Evolutionary conservation across 768 basidiomycete species (phyloP), one percentile per base, ranked within the genome.

Genomic region (Royoungia palumana): DNA sequence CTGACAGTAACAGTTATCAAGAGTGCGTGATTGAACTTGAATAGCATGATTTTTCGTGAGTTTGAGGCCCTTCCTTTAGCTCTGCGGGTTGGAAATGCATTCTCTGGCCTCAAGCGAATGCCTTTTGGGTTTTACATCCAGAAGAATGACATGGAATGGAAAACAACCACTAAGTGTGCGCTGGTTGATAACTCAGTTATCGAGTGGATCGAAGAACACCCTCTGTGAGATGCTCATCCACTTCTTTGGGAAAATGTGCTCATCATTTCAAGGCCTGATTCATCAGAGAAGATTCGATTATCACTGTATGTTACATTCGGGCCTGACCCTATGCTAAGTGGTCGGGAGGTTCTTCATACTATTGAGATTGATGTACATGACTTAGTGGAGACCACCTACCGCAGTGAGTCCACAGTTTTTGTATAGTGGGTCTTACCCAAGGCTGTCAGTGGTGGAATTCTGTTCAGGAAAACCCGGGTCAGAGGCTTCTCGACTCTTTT

Each of bases 61-160:
- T 13, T 13, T 30, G 30, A 30, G 8, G 12, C 2, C 11, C 13
- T 30, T 30, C 11, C 30, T 30, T 11, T 24, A 59, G 58, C 46
- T 5, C 50, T 59, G 0, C 58, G 44, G 21, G 58, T 40, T 32
- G 47, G 50, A 35, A 47, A 51, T 32, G 17, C 47, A 25, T 21
- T 34, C 5, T n/a, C 38, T 17, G 21, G 25, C 24, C 46, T 59
- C 35, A 37, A 35, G 24, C 58, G 48, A 16, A 44, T 60, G 36
- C 58, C 58, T 14, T 30, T 52, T 8, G 50, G 48, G 2, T 59
- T 59, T 32, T 59, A 47, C 37, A 54, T 52, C 28, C 44, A 39
- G 7, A 32, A 59, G 7, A 19, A 55, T 37, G 35, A 50, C 6
- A 9, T 3, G 1, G 22, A 12, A 11, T 27, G 37, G 41, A 44